Evolutionary conservation across 148 eudicot genomes (phyloP), one percentile per base, ranked within the genome.

Genomic region (Vaccinium vitisidaea): DNA sequence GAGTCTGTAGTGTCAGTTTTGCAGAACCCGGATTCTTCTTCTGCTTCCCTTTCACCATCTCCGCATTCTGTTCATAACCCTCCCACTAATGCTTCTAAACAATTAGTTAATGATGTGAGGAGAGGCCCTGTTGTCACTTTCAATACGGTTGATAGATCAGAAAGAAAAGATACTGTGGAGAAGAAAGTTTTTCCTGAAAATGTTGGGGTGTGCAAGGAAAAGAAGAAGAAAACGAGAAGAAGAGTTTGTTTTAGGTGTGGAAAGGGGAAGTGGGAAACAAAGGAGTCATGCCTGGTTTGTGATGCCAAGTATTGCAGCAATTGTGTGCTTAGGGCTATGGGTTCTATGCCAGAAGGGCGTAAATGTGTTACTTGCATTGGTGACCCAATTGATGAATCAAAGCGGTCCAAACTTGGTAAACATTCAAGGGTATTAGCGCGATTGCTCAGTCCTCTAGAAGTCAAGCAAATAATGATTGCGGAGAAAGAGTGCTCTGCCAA

Each of bases 291-390:
- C 79, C 63, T 96, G 30, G 98, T 93, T 75, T 96, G 99, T 87
- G 98, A 93, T 87, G 91, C 95, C 11, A 95, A 92, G 84, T 96
- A 91, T 74, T 96, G 99, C 80, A 89, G 97, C 85, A 96, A 88
- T 84, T 96, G 99, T 74, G 95, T 96, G 86, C 98, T 96, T 81
- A 92, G 99, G 83, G 97, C 97, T 23, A 96, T 96, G 99, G 99
- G 99, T 11, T 95, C 99, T 5, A 96, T 96, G 99, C 99, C 99
- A 1, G 99, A 96, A 84, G 99, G 99, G 73, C 94, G 99, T 50
- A 96, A 96, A 86, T 96, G 99, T 90, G 99, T 96, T 83, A 92
- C 97, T 70, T 96, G 99, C 89, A 95, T 96, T 75, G 90, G 97
- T 16, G 93, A 94, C 82, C 91, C 98, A 5, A 94, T 96, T 80